Evolutionary conservation across 164 flowering plant species (phyloP), one percentile per base, ranked within the genome.

Genomic region (Sextonia rubra): DNA sequence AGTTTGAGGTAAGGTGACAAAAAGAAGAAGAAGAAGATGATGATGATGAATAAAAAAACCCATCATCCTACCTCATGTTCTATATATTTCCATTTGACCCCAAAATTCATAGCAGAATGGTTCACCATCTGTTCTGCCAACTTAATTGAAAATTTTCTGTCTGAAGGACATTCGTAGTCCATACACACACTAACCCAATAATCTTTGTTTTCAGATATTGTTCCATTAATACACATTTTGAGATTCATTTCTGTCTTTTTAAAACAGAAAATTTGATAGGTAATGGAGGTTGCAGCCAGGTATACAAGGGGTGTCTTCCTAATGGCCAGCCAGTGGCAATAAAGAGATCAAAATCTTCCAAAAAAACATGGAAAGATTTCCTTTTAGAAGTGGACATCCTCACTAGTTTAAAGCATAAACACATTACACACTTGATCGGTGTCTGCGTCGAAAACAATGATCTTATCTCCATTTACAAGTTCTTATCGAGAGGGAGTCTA

Each of bases 191-290:
- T 37, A 5, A 37, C 44, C 44, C 44, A 37, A 37, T 37, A 37
- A 5, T 37, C 44, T 37, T 37, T 8, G 8, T 37, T 37, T 37
- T 37, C 44, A 5, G 44, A 37, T 37, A 37, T 37, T 37, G 1
- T 37, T 15, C 58, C 7, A 15, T 25, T 7, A 25, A 22, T 47
- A 20, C 29, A 15, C 25, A 14, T 12, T 29, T 25, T 17, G 44
- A 37, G 44, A 37, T 64, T 23, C 56, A 56, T 29, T 25, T 60
- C 22, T 15, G 37, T 47, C 60, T 44, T 60, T 44, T 20, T 7
- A 18, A 20, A 44, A 76, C 89, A 95, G 99, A 80, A n/a, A 89
- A 87, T 73, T 58, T 95, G 71, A 91, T 91, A 12, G 98, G 97
- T 32, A 86, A 84, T 79, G 98, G 99, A 76, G 98, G 97, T 12